These are phyloP conservation scores for Pouteria campechiana DNA, from an alignment of 179 eudicot genomes.

Conservation along the genomic window DNA sequence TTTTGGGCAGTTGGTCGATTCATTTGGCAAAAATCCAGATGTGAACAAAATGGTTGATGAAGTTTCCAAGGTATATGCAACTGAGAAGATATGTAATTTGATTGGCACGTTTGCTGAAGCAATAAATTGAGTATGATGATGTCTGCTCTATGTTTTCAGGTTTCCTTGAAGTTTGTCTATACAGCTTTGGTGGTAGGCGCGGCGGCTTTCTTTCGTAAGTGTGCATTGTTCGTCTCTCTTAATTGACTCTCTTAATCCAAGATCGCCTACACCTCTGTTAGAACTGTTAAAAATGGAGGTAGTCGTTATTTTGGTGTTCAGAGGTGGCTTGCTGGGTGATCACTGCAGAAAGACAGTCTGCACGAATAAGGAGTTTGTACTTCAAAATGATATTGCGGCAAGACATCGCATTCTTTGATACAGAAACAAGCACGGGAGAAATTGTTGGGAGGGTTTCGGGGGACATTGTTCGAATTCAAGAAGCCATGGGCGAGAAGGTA, in stretches of 20 bases:
- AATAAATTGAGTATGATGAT: no score
- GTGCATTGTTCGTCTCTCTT: not conserved
- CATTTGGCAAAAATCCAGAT: slow-evolving; percentile 45
- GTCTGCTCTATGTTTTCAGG: slow-evolving; percentile 18
- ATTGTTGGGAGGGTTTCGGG: slow-evolving; percentile 51
- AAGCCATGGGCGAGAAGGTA: slow-evolving; percentile 66
- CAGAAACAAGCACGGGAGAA: slow-evolving; percentile 49
- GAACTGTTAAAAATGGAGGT: no score
- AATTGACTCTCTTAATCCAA: no score
- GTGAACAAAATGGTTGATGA: slow-evolving; percentile 16
- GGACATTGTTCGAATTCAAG: slow-evolving; percentile 54
- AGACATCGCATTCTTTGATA: slow-evolving; percentile 47
- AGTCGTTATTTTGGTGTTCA: slow-evolving; percentile 7
- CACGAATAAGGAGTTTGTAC: slow-evolving; percentile 41
- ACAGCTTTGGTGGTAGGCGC: slow-evolving; percentile 47
- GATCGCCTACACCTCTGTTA: no score
- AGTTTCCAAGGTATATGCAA: slow-evolving; percentile 49
- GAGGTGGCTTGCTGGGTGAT: slow-evolving; percentile 60
- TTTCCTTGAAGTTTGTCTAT: slow-evolving; percentile 51
- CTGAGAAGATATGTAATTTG: no score
- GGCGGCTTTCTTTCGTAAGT: slow-evolving; percentile 63
- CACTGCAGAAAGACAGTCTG: slow-evolving; percentile 57
- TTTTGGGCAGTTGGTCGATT: slow-evolving; percentile 47
- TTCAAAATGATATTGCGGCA: slow-evolving; percentile 36
- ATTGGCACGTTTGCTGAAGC: no score